phyloP scores from a whole-genome alignment of 1,284 basidiomycete species.

The Phlebopus sp. region DNA sequence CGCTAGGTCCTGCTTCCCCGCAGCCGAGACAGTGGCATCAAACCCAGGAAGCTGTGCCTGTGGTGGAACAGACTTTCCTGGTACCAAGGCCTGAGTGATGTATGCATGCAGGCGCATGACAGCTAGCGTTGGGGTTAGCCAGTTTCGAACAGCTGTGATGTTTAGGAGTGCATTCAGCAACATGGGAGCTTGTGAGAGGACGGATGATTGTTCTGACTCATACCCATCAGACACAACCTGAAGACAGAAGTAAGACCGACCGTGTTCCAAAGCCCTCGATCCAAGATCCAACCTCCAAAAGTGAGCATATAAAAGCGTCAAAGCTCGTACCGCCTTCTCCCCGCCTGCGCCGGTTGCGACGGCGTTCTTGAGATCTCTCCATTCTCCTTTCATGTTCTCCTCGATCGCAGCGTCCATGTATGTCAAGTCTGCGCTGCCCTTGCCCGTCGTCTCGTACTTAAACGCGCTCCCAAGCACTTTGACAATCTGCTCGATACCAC shows the following conservation, averaged over 20 bases:
- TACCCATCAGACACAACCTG: constrained; percentile 8
- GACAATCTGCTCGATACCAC: constrained; percentile 73
- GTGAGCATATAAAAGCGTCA: constrained; percentile 85
- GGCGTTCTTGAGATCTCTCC: constrained; percentile 45
- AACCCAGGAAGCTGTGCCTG: constrained; percentile 77
- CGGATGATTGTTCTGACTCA: constrained; percentile 57
- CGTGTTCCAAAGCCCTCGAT: constrained; percentile 56
- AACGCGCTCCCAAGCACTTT: constrained; percentile 73
- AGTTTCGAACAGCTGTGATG: constrained; percentile 85
- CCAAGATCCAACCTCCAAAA: constrained; percentile 72
- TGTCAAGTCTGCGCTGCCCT: constrained; percentile 45
- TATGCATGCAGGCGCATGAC: constrained; percentile 84
- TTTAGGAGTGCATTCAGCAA: constrained; percentile 82
- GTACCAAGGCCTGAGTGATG: constrained; percentile 82
- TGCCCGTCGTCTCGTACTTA: constrained; percentile 52
- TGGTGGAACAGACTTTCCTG: constrained; percentile 43
- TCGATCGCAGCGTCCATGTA: constrained; percentile 59
- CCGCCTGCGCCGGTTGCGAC: constrained; percentile 38
- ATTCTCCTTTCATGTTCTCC: constrained; percentile 48
- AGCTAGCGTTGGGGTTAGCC: constrained; percentile 81
- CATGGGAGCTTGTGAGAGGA: constrained; percentile 71
- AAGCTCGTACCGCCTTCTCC: constrained; percentile 44
- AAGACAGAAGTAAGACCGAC: constrained; percentile 40
- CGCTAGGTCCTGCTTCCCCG: constrained; percentile 33
- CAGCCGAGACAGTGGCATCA: constrained; percentile 42